Base-by-base conservation (phyloP, 2,329 filamentous ascomycete genomes). In the Alternaria arborescens region DNA sequence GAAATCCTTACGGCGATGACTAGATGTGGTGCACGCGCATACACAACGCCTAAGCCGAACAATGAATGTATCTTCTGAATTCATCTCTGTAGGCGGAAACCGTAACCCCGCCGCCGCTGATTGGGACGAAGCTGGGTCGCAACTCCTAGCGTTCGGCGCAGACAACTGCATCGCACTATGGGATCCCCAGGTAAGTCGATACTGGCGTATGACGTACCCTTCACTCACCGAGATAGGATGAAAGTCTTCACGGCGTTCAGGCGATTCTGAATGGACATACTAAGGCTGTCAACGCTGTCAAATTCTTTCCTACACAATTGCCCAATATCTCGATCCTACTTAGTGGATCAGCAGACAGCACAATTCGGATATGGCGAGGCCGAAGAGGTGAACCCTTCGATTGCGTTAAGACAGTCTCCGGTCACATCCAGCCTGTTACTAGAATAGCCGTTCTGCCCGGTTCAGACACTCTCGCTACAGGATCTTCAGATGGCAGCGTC, bases 81-180 rank as follows among this genome's bases (percentile, higher is more conserved):
- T 86, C 70, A 83, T 95, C 68, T 89, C 92, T 47, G 88, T 90
- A 64, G 95, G 95, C 62, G 94, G 93, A 47, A 99, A 98, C 79
- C 87, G 94, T 71, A 92, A 98, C 72, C 91, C 94, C 18, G 89
- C 90, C 16, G 91, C 93, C 28, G 94, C 94, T 28, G 94, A 98
- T 81, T 99, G 95, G 95, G 88, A 91, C 74, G 75, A 80, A 20
- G 81, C 85, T 18, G 73, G 77, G 65, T 82, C 82, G 20, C 91
- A 91, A 10, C 77, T 93, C 44, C 83, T 99, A 55, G 95, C 93
- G 30, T 99, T 92, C 81, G 95, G 95, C 32, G 90, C 94, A 8
- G 92, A 96, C 79, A 89, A 89, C 69, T 95, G 95, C 80, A 86
- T 99, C 70, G 94, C 93, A 43, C 76, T 98, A 41, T 99, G 95